Percentiles rank a stretch among this genome's conserved stretches.
These are phyloP conservation scores for Tricholoma bakamatsutake DNA, from an alignment of 768 basidiomycete species.

Conservation along the genomic window DNA sequence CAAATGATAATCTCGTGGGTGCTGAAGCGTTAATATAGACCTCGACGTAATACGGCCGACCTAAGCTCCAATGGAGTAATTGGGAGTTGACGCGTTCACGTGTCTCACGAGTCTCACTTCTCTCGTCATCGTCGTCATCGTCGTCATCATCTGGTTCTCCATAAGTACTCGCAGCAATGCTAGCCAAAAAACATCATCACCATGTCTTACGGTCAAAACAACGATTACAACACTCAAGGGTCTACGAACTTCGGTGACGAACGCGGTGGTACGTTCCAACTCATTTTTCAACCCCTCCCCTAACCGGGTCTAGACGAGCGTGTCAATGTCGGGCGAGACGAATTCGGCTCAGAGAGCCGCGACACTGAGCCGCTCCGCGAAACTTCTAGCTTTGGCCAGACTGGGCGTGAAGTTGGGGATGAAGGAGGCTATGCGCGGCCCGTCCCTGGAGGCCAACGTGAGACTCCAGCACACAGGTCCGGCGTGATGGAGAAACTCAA, in stretches of 20 bases:
- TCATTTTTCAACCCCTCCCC: not conserved
- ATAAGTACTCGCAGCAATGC: not conserved
- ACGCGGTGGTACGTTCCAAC: not conserved
- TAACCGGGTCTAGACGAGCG: not conserved
- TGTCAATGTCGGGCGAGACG: not conserved
- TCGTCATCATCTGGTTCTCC: not conserved
- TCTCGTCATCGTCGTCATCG: not conserved
- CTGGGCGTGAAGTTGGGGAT: constrained; percentile 7
- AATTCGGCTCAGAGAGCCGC: not conserved
- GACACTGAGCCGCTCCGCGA: not conserved
- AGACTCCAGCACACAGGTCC: not conserved
- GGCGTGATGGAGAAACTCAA: constrained; percentile 17
- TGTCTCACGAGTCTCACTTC: not conserved
- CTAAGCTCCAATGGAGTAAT: too few relatives aligned
- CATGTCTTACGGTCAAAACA: constrained; percentile 2
- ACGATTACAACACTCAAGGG: constrained; percentile 1
- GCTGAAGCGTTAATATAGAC: too few relatives aligned
- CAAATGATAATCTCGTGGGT: too few relatives aligned
- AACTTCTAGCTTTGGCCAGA: not conserved
- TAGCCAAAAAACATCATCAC: not conserved
- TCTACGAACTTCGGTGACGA: not conserved
- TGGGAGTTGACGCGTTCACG: not conserved
- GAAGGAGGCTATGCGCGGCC: constrained; percentile 6
- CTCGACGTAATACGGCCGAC: too few relatives aligned
- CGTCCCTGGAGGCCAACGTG: constrained; percentile 1